Evolutionary conservation across 75 land plant species (phyloP), one percentile per base, ranked within the genome.

Genomic region (Pseudotsuga menziesii): DNA sequence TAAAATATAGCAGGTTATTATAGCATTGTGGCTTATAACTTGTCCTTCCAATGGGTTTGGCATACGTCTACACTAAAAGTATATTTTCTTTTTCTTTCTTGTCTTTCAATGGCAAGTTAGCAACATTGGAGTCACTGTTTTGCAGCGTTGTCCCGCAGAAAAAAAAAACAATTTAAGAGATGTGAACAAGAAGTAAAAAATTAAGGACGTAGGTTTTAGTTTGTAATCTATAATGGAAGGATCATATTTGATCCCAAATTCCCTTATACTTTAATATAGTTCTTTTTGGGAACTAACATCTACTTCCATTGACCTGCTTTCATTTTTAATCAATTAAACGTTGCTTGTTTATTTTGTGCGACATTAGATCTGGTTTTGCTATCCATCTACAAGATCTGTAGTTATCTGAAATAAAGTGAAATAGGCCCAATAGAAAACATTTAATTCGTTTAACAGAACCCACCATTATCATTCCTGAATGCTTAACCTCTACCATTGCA

Each of bases 401-500:
- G 15, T 63, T 63, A 27, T 29, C 0, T 26, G 35, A 26, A 26
- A 1, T 62, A 14, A 0, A 3, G 9, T 62, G 35, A 63, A 63
- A 63, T 67, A 67, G n/a, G 19, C 20, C 71, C 44, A 36, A n/a
- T 6, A 32, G 11, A 36, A 67, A 20, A 5, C 41, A 36, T 19
- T 8, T 67, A 35, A 15, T 39, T 60, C n/a, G 23, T 36, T 67
- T 36, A 22, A 39, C 8, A 67, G 71, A 36, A 5, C 19, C 6
- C 29, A 62, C 11, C 66, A 26, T 62, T 62, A 17, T 62, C 9
- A 26, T 62, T 60, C 41, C 67, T 66, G 35, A 3, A 29, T 59
- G 76, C 57, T 74, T 54, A n/a, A 48, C 48, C 4, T 61, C 48
- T 59, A 26, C 41, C 41, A 39, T 39, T 67, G 48, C 83, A 96